These are phyloP conservation scores for Hyaloscypha hepaticicola DNA, from an alignment of 495 filamentous ascomycete species.

Conservation along the genomic window DNA sequence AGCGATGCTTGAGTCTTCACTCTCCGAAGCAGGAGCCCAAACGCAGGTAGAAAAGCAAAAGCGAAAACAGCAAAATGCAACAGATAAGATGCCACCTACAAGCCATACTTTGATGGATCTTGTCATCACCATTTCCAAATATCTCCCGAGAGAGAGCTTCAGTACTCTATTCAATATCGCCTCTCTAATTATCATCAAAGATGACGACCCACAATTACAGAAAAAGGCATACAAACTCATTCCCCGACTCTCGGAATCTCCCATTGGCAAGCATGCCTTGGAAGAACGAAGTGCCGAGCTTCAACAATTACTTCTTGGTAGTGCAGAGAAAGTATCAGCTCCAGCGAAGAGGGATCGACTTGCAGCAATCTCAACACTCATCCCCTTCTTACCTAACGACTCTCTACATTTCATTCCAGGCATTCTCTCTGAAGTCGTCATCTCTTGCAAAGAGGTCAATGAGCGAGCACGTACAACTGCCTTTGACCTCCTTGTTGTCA, in stretches of 20 bases:
- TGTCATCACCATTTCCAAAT: slow-evolving; percentile 90
- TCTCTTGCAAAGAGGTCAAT: slow-evolving; percentile 94
- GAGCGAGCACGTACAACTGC: slow-evolving; percentile 86
- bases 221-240: slow-evolving; percentile 99
- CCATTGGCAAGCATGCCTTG: slow-evolving; percentile 69
- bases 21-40: slow-evolving; percentile 57
- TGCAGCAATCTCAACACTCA: slow-evolving; percentile 71
- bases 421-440: slow-evolving; percentile 87
- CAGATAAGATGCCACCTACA: slow-evolving; percentile 81
- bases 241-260: slow-evolving; percentile 78
- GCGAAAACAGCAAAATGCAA: slow-evolving; percentile 54
- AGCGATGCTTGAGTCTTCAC: slow-evolving; percentile 72
- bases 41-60: slow-evolving; percentile 57
- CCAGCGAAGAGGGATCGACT: slow-evolving; percentile 84
- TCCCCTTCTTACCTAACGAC: slow-evolving; percentile 69
- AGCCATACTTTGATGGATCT: slow-evolving; percentile 95
- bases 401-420: slow-evolving; percentile 90
- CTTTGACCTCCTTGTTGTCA: slow-evolving; percentile 85
- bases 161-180: slow-evolving; percentile 79
- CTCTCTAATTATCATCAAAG: slow-evolving; percentile 69
- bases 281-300: slow-evolving; percentile 70
- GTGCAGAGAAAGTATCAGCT: slow-evolving; percentile 75
- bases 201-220: slow-evolving; percentile 87
- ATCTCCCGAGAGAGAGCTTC: slow-evolving; percentile 83
- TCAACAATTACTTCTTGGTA: slow-evolving; percentile 72